Evolutionary conservation across 495 filamentous ascomycete species (phyloP).

Genomic region (Talaromyces thailandensis): DNA sequence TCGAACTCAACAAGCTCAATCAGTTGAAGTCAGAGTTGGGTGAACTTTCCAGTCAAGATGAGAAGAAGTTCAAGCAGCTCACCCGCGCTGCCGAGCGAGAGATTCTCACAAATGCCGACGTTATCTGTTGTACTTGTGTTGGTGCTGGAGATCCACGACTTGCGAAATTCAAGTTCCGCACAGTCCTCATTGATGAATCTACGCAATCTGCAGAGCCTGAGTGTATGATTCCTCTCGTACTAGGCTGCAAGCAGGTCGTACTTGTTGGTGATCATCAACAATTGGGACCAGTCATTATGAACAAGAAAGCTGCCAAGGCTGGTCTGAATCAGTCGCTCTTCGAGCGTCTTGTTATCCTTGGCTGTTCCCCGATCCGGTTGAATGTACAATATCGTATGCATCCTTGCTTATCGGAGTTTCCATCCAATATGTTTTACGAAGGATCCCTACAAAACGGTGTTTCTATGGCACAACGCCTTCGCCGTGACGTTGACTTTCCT

Average conservation of each 20-base stretch:
- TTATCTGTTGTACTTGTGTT: slow-evolving; percentile 98
- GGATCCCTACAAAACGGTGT: slow-evolving; percentile 96
- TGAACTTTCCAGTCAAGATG: slow-evolving; percentile 90
- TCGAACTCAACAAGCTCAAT: slow-evolving; percentile 81
- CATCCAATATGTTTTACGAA: slow-evolving; percentile 99
- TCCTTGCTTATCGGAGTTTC: slow-evolving; percentile 94
- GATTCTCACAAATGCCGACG: slow-evolving; percentile 91
- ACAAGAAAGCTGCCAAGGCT: slow-evolving; percentile 98
- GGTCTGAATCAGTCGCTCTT: slow-evolving; percentile 97
- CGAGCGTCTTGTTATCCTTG: slow-evolving; percentile 88
- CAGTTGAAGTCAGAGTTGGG: slow-evolving; percentile 88
- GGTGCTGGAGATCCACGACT: slow-evolving; percentile 94
- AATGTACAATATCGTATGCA: slow-evolving; percentile 99
- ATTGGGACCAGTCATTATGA: slow-evolving; percentile 98
- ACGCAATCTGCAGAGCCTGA: slow-evolving; percentile 99
- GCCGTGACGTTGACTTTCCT: slow-evolving; percentile 93
- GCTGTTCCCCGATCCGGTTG: slow-evolving; percentile 84
- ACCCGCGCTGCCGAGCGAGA: slow-evolving; percentile 92
- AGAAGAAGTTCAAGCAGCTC: slow-evolving; percentile 95
- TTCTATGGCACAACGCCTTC: slow-evolving; percentile 76
- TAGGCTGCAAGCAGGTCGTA: slow-evolving; percentile 97
- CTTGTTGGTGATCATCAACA: slow-evolving; percentile 98
- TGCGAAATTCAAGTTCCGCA: slow-evolving; percentile 94
- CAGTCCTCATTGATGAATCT: slow-evolving; percentile 95
- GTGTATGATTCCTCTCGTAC: slow-evolving; percentile 96